Evolutionary conservation across 2,329 filamentous ascomycete genomes (phyloP).

Genomic region (Colletotrichum endophyticum): DNA sequence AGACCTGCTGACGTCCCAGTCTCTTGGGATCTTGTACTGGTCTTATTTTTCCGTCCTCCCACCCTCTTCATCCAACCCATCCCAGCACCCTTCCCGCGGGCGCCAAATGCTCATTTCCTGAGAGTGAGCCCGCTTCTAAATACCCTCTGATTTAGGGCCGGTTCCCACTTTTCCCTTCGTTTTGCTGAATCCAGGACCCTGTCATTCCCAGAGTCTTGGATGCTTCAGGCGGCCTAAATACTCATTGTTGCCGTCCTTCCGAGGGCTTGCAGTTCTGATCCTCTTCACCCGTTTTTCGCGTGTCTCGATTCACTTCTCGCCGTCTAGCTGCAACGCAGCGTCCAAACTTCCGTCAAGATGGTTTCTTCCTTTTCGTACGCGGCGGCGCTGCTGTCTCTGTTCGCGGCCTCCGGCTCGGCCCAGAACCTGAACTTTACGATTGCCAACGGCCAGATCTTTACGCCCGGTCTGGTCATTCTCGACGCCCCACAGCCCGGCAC

Average conservation of each 20-base stretch:
- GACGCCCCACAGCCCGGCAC: constrained; percentile 70
- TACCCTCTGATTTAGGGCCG: neutral
- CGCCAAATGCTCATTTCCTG: constrained; percentile 13
- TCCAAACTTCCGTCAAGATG: neutral
- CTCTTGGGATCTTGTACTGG: neutral
- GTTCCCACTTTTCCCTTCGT: constrained; percentile 14
- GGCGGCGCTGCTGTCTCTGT: constrained; percentile 28
- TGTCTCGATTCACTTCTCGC: neutral
- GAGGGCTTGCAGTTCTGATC: neutral
- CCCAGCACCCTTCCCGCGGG: neutral
- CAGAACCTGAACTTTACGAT: constrained; percentile 65
- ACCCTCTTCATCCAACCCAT: neutral
- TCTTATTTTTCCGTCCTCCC: neutral
- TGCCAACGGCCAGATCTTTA: constrained; percentile 70
- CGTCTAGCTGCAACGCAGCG: neutral
- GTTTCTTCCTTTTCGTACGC: constrained; percentile 2
- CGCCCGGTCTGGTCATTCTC: constrained; percentile 70
- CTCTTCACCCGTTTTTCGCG: neutral
- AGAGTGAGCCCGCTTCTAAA: neutral
- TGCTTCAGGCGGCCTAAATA: constrained; percentile 18
- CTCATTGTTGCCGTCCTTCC: neutral
- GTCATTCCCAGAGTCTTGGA: neutral
- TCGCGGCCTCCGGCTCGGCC: constrained; percentile 29
- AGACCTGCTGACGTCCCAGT: neutral
- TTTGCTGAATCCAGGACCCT: constrained; percentile 7